Evolutionary conservation across 192 early-diverging fungal species (phyloP), one percentile per base, ranked within the genome.

Genomic region (Spizellomyces sp.): DNA sequence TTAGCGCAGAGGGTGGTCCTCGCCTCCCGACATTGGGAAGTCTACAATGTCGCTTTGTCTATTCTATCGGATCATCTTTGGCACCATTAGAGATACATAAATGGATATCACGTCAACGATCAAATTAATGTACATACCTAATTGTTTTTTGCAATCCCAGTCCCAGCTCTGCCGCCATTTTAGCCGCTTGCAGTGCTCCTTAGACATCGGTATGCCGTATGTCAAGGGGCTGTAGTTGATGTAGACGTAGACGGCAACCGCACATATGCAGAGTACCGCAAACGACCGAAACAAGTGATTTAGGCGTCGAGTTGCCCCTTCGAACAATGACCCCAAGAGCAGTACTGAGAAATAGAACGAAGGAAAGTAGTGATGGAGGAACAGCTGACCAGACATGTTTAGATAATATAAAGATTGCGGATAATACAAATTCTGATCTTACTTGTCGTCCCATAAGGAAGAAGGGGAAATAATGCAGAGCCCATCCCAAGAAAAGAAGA

Each of bases 321-420:
- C 95, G 70, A 94, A 85, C 4, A 88, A 69, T 12, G 83, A 84
- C 22, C 88, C 89, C 43, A 95, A 60, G 5, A 87, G 79, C 44
- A 98, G 81, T 62, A 96, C 85, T 27, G 88, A 86, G 77, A 96
- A 92, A 81, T 94, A 96, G 9, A 96, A 83, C 8, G 95, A 90
- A 5, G 96, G 95, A n/a, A 96, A 84, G 74, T 97, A 98, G 72
- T 98, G 95, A 75, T 97, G 95, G 47, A 95, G 77, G 78, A 98
- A 96, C 47, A 94, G 81, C 78, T 82, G 48, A 5, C 60, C 60
- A 41, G 12, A 41, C 15, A 6, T 27, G 17, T 15, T 21, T 6
- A 17, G 17, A 41, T 62, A 27, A 62, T 17, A 15, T 15, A 62
- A 0, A 12, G 3, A n/a, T 0, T 19, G 4, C n/a, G 6, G 72